A percentile compares a stretch with the other conserved stretches of the same genome.
Evolutionary conservation across 805 yeast species (phyloP).

Genomic region (Alloascoidea africana): DNA sequence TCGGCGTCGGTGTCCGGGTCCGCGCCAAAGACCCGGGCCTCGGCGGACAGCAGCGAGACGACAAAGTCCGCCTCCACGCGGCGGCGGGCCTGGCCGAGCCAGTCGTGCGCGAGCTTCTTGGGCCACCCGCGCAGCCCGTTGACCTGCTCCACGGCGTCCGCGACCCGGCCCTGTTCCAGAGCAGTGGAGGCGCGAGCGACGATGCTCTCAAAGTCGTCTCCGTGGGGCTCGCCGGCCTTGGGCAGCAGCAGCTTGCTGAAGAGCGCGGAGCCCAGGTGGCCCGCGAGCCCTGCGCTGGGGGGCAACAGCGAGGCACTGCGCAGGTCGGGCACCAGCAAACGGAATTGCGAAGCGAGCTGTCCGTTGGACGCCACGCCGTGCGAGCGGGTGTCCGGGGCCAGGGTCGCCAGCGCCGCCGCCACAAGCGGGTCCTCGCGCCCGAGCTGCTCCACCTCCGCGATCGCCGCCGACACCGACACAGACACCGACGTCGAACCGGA

Average conservation of each 20-base stretch:
- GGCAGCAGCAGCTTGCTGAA: constrained; percentile 65
- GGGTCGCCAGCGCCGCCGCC: constrained; percentile 27
- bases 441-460: constrained; percentile 18
- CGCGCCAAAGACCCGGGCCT: constrained; percentile 15
- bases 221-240: constrained; percentile 66
- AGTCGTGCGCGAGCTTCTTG: constrained; percentile 76
- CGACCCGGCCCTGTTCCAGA: constrained; percentile 61
- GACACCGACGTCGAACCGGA: constrained; percentile 7
- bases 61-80: constrained; percentile 80
- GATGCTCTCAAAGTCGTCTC: constrained; percentile 78
- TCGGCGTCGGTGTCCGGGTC: too few species aligned
- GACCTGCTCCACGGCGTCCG: constrained; percentile 85
- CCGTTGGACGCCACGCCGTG: constrained; percentile 59
- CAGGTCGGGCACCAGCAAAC: constrained; percentile 67
- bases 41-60: constrained; percentile 28
- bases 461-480: constrained; percentile 17
- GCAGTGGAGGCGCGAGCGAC: constrained; percentile 74
- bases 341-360: constrained; percentile 72
- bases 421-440: constrained; percentile 34
- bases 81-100: constrained; percentile 83
- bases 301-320: constrained; percentile 83
- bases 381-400: constrained; percentile 28
- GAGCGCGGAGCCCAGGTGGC: constrained; percentile 68
- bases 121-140: constrained; percentile 88
- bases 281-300: constrained; percentile 90